Percentiles rank a stretch among this genome's conserved stretches.
Evolutionary conservation across 2,329 filamentous ascomycete genomes (phyloP).

Genomic region (Elsinoe ampelina): DNA sequence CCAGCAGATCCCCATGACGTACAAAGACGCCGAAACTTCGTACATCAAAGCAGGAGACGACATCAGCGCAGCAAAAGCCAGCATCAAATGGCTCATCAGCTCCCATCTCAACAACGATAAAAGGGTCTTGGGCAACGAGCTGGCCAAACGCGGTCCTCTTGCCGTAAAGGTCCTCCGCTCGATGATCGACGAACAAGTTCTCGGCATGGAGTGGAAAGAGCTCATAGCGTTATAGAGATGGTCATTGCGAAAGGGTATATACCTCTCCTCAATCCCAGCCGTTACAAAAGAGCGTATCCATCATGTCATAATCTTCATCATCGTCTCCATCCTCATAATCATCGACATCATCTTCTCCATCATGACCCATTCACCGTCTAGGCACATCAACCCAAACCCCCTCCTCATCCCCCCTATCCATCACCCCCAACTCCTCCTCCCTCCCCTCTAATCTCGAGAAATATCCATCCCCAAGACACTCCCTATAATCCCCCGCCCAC

Average conservation of each 20-base stretch:
- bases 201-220: not conserved
- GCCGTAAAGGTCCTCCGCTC: not conserved
- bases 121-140: not conserved
- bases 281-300: not conserved
- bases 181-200: constrained; percentile 1
- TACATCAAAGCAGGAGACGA: not conserved
- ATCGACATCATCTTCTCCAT: no score
- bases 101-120: not conserved
- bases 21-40: not conserved
- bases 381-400: constrained; percentile 5
- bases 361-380: not conserved
- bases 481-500: constrained; percentile 11
- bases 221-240: not conserved
- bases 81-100: not conserved
- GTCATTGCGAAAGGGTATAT: constrained; percentile 5
- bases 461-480: constrained; percentile 5
- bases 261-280: not conserved
- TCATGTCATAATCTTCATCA: not conserved
- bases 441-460: constrained; percentile 22
- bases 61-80: not conserved
- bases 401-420: not conserved
- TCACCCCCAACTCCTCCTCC: constrained; percentile 33
- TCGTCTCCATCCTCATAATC: not conserved
- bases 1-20: not conserved
- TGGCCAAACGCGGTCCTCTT: not conserved